A percentile compares a stretch with the other conserved stretches of the same genome.
phyloP scores from a whole-genome alignment of 208 protist species.

The Willaertia magna region DNA sequence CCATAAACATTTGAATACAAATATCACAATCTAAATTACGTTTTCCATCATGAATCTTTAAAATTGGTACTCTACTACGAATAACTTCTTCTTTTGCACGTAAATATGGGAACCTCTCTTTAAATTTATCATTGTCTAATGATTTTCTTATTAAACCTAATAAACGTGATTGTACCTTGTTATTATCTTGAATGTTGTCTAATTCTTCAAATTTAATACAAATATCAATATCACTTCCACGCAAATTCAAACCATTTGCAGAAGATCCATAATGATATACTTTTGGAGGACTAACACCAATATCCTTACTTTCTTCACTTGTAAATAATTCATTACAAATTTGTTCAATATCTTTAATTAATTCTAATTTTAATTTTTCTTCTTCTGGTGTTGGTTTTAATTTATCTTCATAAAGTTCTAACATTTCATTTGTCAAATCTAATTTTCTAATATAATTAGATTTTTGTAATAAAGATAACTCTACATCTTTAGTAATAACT shows the following conservation, averaged over 20 bases:
- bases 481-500: not conserved
- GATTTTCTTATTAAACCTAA: not conserved
- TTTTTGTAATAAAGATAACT: not conserved
- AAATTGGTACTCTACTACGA: not conserved
- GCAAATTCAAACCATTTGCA: not conserved
- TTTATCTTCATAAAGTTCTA: not conserved
- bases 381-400: not conserved
- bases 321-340: not conserved
- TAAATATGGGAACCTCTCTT: not conserved
- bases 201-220: not conserved
- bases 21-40: not conserved
- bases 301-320: no score
- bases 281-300: not conserved
- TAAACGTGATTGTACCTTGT: not conserved
- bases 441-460: not conserved
- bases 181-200: not conserved
- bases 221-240: not conserved
- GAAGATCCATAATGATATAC: not conserved
- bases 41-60: not conserved
- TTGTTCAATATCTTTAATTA: not conserved
- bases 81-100: not conserved
- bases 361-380: not conserved
- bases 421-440: not conserved
- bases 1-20: slow-evolving; percentile 4
- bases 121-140: not conserved